A percentile compares a stretch with the other conserved stretches of the same genome.
These are phyloP conservation scores for Dactylellina haptotyla DNA, from an alignment of 2,329 filamentous ascomycete species.

Conservation along the genomic window DNA sequence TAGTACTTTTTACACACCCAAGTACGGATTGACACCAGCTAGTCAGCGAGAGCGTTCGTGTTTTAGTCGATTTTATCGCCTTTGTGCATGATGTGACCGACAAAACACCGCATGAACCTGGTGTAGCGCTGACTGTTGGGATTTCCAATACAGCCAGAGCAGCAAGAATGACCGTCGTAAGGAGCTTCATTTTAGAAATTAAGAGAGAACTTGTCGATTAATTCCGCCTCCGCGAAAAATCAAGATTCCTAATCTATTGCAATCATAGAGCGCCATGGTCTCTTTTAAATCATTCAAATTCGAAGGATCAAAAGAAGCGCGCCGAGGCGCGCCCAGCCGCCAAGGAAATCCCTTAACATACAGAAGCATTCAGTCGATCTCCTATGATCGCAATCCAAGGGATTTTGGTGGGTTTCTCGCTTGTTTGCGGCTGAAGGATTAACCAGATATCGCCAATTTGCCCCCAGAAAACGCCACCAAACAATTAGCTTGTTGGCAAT, in stretches of 20 bases:
- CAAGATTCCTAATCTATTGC: no score
- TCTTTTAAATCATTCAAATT: constrained; percentile 14
- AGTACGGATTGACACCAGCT: constrained; percentile 45
- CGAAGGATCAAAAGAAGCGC: constrained; percentile 28
- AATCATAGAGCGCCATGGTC: constrained; percentile 1
- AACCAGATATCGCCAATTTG: no score
- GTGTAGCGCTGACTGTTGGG: constrained; percentile 9
- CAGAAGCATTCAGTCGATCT: not conserved
- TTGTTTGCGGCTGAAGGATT: not conserved
- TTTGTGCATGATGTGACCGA: constrained; percentile 32
- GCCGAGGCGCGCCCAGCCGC: constrained; percentile 21
- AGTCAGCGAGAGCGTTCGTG: constrained; percentile 14
- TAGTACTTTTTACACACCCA: constrained; percentile 33
- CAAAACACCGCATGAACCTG: constrained; percentile 1
- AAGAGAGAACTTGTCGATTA: no score
- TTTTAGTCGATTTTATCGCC: constrained; percentile 33
- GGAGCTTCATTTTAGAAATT: constrained; percentile 8
- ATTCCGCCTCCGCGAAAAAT: no score
- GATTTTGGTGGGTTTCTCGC: constrained; percentile 29
- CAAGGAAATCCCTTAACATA: constrained; percentile 21
- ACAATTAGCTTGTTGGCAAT: no score
- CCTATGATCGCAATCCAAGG: constrained; percentile 8
- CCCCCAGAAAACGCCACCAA: no score
- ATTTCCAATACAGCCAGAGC: constrained; percentile 5
- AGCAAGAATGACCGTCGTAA: not conserved